These are phyloP conservation scores for Geotrichum histeridarum DNA, from an alignment of 1,139 yeast genomes.

Conservation along the genomic window DNA sequence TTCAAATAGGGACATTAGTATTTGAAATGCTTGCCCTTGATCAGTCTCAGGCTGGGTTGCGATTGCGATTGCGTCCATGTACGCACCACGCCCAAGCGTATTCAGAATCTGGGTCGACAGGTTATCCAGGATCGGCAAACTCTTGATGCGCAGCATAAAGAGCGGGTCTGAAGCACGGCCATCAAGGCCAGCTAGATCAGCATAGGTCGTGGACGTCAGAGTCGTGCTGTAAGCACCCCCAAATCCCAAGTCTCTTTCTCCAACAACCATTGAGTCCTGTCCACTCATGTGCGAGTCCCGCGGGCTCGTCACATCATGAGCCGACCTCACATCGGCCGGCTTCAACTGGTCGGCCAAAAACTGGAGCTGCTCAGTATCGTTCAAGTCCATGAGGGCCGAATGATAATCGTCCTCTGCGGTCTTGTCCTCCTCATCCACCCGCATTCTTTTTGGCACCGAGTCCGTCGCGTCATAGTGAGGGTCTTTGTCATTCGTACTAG, in stretches of 20 bases:
- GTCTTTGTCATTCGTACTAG: background rate
- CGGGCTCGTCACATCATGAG: background rate
- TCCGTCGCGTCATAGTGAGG: constrained; percentile 2
- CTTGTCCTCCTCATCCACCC: constrained; percentile 2
- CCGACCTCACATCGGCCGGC: constrained; percentile 19
- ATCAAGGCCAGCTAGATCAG: constrained; percentile 8
- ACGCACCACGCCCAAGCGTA: constrained; percentile 62
- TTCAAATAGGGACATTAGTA: constrained; percentile 68
- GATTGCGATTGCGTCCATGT: constrained; percentile 65
- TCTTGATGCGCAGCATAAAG: constrained; percentile 46
- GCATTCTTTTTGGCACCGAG: background rate
- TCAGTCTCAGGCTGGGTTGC: constrained; percentile 69
- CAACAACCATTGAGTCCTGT: background rate
- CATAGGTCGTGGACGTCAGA: constrained; percentile 36
- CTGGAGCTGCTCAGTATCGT: constrained; percentile 31
- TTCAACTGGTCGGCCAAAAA: constrained; percentile 31
- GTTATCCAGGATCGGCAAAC: constrained; percentile 69
- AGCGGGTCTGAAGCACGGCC: constrained; percentile 10
- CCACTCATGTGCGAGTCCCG: background rate
- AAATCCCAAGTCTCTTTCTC: background rate
- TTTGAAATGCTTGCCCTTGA: constrained; percentile 69
- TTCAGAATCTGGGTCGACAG: constrained; percentile 68
- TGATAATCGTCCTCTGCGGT: constrained; percentile 11
- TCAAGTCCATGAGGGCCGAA: constrained; percentile 23
- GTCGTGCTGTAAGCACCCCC: constrained; percentile 22